These are phyloP conservation scores for Candida maesae DNA, from an alignment of 805 yeast genomes.

Conservation along the genomic window DNA sequence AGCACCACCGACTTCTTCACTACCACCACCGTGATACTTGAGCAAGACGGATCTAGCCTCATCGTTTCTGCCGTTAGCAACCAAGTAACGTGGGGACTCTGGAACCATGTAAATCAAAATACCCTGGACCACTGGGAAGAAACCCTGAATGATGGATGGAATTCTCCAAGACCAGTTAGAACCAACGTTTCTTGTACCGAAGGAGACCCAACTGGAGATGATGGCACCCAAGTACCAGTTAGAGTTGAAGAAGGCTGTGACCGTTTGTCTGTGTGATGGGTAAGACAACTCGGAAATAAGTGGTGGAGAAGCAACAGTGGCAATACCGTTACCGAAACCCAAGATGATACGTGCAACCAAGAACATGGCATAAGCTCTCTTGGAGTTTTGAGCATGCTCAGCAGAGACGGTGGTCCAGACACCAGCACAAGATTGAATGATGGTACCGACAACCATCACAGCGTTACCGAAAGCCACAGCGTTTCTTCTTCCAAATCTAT, in stretches of 20 bases:
- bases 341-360: conserved; percentile 38
- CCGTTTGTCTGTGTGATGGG: conserved; percentile 40
- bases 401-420: conserved; percentile 12
- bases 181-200: conserved; percentile 36
- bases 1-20: conserved; percentile 23
- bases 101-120: conserved; percentile 39
- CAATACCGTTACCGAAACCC: conserved; percentile 45
- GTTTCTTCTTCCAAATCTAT: conserved; percentile 40
- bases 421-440: conserved; percentile 29
- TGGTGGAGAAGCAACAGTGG: conserved; percentile 45
- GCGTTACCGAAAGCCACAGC: conserved; percentile 25
- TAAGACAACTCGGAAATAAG: conserved; percentile 48
- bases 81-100: conserved; percentile 46
- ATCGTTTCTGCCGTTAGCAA: conserved; percentile 39
- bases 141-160: conserved; percentile 50
- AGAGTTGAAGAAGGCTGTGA: conserved; percentile 46
- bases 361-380: conserved; percentile 25
- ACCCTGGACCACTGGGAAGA: conserved; percentile 42
- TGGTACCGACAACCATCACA: conserved; percentile 25
- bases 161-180: conserved; percentile 48
- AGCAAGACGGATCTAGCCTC: conserved; percentile 41
- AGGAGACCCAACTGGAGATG: conserved; percentile 48
- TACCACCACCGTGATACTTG: conserved; percentile 37
- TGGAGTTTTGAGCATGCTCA: conserved; percentile 3
- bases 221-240: conserved; percentile 54